Percentiles rank a stretch among this genome's conserved stretches.
phyloP scores from a whole-genome alignment of 176 grass and related monocot genomes.

The Lolium perenne region DNA sequence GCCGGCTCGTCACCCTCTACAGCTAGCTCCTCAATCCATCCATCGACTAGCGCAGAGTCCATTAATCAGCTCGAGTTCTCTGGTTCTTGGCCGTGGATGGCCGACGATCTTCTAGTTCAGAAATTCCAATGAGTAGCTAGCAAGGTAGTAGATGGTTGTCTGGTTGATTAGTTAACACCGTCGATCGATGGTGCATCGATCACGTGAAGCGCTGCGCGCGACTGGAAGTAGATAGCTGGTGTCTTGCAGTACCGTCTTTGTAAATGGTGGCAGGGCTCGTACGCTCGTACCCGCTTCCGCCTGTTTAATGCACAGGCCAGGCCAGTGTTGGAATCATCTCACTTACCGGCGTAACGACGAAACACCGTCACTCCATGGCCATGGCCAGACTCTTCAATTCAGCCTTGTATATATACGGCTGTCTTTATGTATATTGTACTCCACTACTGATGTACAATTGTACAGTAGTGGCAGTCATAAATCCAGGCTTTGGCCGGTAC shows the following conservation, averaged over 20 bases:
- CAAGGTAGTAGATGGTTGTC: background rate
- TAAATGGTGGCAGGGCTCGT: too few species aligned
- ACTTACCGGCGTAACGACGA: too few species aligned
- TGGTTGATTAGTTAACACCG: background rate
- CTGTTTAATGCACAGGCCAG: too few species aligned
- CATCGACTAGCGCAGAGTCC: too few species aligned
- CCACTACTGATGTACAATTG: background rate
- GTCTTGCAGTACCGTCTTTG: too few species aligned
- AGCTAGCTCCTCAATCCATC: background rate
- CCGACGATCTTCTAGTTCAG: background rate
- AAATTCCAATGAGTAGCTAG: background rate
- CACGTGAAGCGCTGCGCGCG: background rate
- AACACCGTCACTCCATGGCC: too few species aligned
- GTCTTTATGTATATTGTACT: too few species aligned
- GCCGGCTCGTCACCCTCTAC: slow-evolving; percentile 69
- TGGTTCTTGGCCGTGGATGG: too few species aligned
- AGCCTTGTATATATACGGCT: too few species aligned
- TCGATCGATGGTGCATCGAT: background rate
- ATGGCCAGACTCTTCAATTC: too few species aligned
- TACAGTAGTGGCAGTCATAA: background rate
- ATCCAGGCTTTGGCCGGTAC: background rate
- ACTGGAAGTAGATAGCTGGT: background rate
- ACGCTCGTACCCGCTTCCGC: too few species aligned
- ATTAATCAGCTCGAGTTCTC: background rate
- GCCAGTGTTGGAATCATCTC: too few species aligned